Base-by-base conservation (phyloP, 129 eudicot genomes). In the Erigeron canadensis region DNA sequence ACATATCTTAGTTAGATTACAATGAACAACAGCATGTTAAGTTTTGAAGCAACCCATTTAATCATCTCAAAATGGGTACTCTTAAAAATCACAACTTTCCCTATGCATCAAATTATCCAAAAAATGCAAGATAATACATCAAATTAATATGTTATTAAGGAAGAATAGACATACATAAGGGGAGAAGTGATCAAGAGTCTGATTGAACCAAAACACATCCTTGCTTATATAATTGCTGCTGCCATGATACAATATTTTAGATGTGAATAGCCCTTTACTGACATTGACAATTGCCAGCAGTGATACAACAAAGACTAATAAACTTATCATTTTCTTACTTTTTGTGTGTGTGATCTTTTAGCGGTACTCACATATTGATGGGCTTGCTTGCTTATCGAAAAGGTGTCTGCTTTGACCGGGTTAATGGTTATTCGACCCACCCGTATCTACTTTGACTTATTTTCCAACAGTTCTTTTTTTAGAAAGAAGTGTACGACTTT, bases 101-200 rank as follows among this genome's bases (percentile, higher is more conserved):
- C n/a, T 58, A 21, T 4, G 21, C n/a, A 57, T 17, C 4, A 57
- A 18, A 18, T n/a, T n/a, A n/a, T n/a, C n/a, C n/a, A n/a, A n/a
- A n/a, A n/a, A n/a, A n/a, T n/a, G n/a, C 34, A 28, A 28, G 34
- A 28, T 28, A 28, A 28, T 28, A 28, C 34, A 28, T n/a, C n/a
- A n/a, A n/a, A n/a, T n/a, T n/a, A n/a, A n/a, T n/a, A n/a, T n/a
- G n/a, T n/a, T 7, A 4, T 38, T 1, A 63, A 40, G 4, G 0
- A n/a, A 61, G 6, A 0, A 12, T 4, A 1, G 15, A 2, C 72
- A 67, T 78, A 83, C 88, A 38, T 81, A 73, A 19, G 95, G 95
- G 38, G 91, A 88, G 82, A 89, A 92, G 80, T 92, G 98, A 82
- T 92, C 98, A 43, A 92, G 95, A 73, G 89, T 89, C 71, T 93